A percentile compares a stretch with the other conserved stretches of the same genome.
phyloP scores from a whole-genome alignment of 306 rosid genomes.

The Vicia faba region DNA sequence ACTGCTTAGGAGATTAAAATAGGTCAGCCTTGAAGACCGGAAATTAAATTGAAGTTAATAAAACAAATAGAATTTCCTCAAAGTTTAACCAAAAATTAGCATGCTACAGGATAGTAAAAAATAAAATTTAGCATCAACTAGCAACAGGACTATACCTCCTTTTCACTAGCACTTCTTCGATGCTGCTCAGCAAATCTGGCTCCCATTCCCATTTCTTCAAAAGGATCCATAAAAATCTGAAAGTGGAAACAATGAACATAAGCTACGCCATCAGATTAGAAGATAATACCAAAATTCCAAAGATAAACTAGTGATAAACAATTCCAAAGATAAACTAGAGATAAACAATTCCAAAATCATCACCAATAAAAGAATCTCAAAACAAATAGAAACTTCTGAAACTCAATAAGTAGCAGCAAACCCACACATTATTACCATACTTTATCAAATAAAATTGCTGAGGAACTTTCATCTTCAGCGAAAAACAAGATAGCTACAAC shows the following conservation, averaged over 20 bases:
- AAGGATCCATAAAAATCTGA: constrained; percentile 84
- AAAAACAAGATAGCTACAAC: constrained; percentile 11
- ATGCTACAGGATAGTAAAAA: constrained; percentile 30
- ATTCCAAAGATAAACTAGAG: not conserved
- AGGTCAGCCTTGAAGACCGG: constrained; percentile 16
- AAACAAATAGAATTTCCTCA: constrained; percentile 9
- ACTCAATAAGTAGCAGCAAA: constrained; percentile 19
- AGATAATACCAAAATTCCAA: constrained; percentile 8
- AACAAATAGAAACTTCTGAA: constrained; percentile 26
- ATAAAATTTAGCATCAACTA: constrained; percentile 35
- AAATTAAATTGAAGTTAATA: constrained; percentile 8
- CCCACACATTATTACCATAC: constrained; percentile 18
- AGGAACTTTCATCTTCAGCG: constrained; percentile 31
- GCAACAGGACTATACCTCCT: constrained; percentile 62
- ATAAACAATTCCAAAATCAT: constrained; percentile 23
- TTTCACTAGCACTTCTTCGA: constrained; percentile 77
- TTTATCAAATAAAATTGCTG: constrained; percentile 20
- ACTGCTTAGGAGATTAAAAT: constrained; percentile 13
- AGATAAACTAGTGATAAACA: not conserved
- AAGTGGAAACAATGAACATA: constrained; percentile 32
- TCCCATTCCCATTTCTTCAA: constrained; percentile 83
- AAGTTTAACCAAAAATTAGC: constrained; percentile 27
- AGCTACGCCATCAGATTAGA: constrained; percentile 32
- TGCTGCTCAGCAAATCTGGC: constrained; percentile 74
- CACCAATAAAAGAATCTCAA: constrained; percentile 23